These are phyloP conservation scores for Solanum sitiens DNA, from an alignment of 257 asterid genomes.

Conservation along the genomic window DNA sequence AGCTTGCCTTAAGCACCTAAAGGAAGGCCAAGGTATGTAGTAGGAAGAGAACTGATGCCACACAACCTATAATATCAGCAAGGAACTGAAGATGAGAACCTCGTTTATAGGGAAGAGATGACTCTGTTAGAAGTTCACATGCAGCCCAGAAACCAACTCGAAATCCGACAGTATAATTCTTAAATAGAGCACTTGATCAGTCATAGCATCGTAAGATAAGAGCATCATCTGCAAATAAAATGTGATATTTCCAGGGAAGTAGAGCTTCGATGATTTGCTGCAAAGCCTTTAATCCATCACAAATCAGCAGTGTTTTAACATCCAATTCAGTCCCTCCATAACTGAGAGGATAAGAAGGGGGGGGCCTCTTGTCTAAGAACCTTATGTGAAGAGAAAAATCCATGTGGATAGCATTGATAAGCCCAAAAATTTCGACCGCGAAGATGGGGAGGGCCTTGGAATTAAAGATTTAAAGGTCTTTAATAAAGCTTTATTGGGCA, in stretches of 20 bases:
- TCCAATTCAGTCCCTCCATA: not conserved
- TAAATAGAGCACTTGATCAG: not conserved
- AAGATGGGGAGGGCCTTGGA: not conserved
- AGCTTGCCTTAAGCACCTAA: not conserved
- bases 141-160: not conserved
- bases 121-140: not conserved
- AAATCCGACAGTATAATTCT: not conserved
- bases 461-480: not conserved
- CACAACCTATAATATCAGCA: not conserved
- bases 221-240: not conserved
- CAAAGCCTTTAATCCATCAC: not conserved
- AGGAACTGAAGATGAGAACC: not conserved
- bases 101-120: not conserved
- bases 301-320: not conserved
- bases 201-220: not conserved
- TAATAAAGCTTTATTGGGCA: not conserved
- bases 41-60: not conserved
- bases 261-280: not conserved
- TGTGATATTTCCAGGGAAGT: not conserved
- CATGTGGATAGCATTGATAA: too few relatives aligned
- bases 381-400: too few relatives aligned
- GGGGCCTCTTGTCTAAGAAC: too few relatives aligned
- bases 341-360: too few relatives aligned
- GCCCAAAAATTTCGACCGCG: not conserved
- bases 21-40: not conserved